Evolutionary conservation across 495 filamentous ascomycete species (phyloP).

Genomic region (Hypoxylon cercidicola): DNA sequence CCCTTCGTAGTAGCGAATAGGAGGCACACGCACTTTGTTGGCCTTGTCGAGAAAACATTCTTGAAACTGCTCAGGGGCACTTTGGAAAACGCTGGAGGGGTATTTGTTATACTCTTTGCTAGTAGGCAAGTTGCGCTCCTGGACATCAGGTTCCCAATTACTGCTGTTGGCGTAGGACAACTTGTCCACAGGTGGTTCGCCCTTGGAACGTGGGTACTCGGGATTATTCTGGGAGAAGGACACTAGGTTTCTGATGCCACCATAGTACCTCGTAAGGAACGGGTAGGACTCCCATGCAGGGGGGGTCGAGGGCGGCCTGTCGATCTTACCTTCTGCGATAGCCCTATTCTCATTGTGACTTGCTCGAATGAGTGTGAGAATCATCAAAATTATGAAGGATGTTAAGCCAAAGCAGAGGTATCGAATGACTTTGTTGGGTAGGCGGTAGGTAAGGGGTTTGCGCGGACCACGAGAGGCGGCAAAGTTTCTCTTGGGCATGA

Average conservation of each 20-base stretch:
- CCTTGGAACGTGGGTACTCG: constrained; percentile 75
- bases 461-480: constrained; percentile 52
- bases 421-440: constrained; percentile 72
- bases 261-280: constrained; percentile 85
- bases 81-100: constrained; percentile 46
- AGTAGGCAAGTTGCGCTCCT: constrained; percentile 48
- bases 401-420: constrained; percentile 78
- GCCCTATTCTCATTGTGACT: constrained; percentile 71
- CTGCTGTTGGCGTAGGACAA: constrained; percentile 39
- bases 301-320: constrained; percentile 65
- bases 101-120: constrained; percentile 65
- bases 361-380: constrained; percentile 74
- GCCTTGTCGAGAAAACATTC: constrained; percentile 81
- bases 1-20: constrained; percentile 75
- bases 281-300: constrained; percentile 83
- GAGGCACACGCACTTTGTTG: constrained; percentile 70
- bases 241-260: constrained; percentile 76
- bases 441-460: constrained; percentile 62
- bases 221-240: constrained; percentile 69
- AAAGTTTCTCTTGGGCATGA: constrained; percentile 59
- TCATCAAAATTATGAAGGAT: constrained; percentile 74
- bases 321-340: constrained; percentile 65
- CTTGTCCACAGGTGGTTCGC: constrained; percentile 52
- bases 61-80: constrained; percentile 47
- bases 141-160: constrained; percentile 38